Conservation (phyloP, 345 rosid genomes). For the Mallotus nudiflorus region DNA sequence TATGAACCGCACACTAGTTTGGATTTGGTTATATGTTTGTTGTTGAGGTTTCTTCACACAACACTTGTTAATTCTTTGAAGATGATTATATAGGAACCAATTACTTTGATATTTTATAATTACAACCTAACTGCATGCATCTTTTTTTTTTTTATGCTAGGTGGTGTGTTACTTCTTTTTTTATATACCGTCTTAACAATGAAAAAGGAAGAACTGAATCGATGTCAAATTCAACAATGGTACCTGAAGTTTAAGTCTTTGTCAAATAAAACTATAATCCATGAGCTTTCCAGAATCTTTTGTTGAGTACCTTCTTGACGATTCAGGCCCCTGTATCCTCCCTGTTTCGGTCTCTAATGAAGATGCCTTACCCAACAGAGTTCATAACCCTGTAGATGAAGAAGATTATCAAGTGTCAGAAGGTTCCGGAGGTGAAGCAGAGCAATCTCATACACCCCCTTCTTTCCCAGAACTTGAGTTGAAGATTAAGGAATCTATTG, state of each 20-base stretch:
- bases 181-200: conserved; percentile 22
- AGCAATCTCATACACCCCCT: conserved; percentile 39
- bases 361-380: conserved; percentile 76
- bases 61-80: no score
- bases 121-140: no score
- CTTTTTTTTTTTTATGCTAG: no score
- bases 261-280: conserved; percentile 67
- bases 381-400: conserved; percentile 62
- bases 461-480: conserved; percentile 62
- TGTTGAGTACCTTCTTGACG: conserved; percentile 67
- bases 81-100: no score
- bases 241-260: conserved; percentile 69
- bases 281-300: conserved; percentile 74
- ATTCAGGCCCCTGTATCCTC: conserved; percentile 69
- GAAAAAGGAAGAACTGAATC: conserved; percentile 69
- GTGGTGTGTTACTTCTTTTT: no score
- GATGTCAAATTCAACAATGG: conserved; percentile 89
- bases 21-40: no score
- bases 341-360: conserved; percentile 60
- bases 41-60: no score
- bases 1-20: no score
- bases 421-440: conserved; percentile 70
- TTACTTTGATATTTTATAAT: no score
- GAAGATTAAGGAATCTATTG: conserved; percentile 60
- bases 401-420: conserved; percentile 62